Conservation (phyloP, 306 rosid genomes). For the Herpetospermum pedunculosum region DNA sequence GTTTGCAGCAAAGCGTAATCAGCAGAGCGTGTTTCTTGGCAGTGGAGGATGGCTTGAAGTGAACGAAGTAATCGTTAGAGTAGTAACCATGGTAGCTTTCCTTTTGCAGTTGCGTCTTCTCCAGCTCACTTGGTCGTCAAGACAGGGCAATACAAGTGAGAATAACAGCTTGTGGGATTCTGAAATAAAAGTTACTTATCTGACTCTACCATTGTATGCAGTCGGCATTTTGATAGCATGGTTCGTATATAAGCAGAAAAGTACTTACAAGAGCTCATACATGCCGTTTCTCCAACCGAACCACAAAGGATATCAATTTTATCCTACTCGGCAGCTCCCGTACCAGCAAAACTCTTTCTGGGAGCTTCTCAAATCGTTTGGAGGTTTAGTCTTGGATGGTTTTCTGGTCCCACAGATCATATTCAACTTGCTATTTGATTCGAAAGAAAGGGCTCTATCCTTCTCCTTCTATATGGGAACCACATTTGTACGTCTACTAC, state of each 20-base stretch:
- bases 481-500: conserved; percentile 58
- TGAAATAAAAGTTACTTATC: conserved; percentile 48
- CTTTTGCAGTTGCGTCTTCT: conserved; percentile 65
- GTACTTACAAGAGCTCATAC: conserved; percentile 15
- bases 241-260: conserved; percentile 35
- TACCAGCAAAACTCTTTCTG: conserved; percentile 37
- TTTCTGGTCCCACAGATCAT: conserved; percentile 75
- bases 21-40: conserved; percentile 43
- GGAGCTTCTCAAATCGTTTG: conserved; percentile 56
- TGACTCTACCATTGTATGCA: conserved; percentile 51
- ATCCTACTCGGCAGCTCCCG: conserved; percentile 12
- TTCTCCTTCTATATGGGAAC: conserved; percentile 51
- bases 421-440: conserved; percentile 34
- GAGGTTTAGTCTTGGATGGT: conserved; percentile 59
- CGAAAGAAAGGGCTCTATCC: conserved; percentile 42
- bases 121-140: conserved; percentile 69
- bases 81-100: conserved; percentile 71
- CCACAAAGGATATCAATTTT: conserved; percentile 12
- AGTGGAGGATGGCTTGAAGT: conserved; percentile 78
- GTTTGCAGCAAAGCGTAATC: conserved; percentile 33
- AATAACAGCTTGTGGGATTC: conserved; percentile 42
- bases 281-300: conserved; percentile 28
- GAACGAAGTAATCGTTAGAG: conserved; percentile 63
- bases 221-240: conserved; percentile 46
- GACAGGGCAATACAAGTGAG: conserved; percentile 34